These are phyloP conservation scores for Drosera capensis DNA, from an alignment of 148 eudicot genomes.

Conservation along the genomic window DNA sequence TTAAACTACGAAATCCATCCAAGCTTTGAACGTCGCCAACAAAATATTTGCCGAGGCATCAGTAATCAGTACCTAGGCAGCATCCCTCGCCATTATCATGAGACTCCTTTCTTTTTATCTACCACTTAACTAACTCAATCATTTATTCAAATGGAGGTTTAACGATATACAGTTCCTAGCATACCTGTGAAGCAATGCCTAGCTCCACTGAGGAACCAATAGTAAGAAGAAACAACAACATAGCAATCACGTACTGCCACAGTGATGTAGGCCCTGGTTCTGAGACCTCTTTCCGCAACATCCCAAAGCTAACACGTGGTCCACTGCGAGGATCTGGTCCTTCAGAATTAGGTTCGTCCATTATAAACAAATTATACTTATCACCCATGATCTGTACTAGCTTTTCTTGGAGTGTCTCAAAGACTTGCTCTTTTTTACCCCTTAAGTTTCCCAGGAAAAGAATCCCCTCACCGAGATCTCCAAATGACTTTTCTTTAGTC, in stretches of 20 bases:
- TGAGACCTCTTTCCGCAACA: slow-evolving; percentile 93
- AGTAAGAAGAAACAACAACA: slow-evolving; percentile 74
- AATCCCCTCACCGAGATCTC: slow-evolving; percentile 91
- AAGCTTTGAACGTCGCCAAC: too few relatives aligned
- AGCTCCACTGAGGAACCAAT: slow-evolving; percentile 96
- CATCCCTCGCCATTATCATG: too few relatives aligned
- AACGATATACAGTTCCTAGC: neutral
- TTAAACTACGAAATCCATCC: too few relatives aligned
- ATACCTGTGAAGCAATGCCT: slow-evolving; percentile 98
- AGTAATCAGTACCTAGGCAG: too few relatives aligned
- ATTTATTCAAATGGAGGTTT: neutral
- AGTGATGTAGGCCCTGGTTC: slow-evolving; percentile 85
- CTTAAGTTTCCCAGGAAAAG: slow-evolving; percentile 93
- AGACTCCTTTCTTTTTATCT: neutral
- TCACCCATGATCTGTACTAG: slow-evolving; percentile 69
- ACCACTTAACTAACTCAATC: neutral
- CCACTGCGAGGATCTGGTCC: slow-evolving; percentile 94
- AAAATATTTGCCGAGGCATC: too few relatives aligned
- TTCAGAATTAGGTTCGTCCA: slow-evolving; percentile 95
- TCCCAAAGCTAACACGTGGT: slow-evolving; percentile 94
- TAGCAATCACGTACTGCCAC: slow-evolving; percentile 95
- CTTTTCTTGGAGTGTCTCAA: slow-evolving; percentile 77
- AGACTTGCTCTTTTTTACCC: slow-evolving; percentile 73
- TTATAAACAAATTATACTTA: slow-evolving; percentile 89
- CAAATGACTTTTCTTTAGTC: slow-evolving; percentile 93